Conservation (phyloP, 1,139 yeast species). For the Candida frijolesensis region DNA sequence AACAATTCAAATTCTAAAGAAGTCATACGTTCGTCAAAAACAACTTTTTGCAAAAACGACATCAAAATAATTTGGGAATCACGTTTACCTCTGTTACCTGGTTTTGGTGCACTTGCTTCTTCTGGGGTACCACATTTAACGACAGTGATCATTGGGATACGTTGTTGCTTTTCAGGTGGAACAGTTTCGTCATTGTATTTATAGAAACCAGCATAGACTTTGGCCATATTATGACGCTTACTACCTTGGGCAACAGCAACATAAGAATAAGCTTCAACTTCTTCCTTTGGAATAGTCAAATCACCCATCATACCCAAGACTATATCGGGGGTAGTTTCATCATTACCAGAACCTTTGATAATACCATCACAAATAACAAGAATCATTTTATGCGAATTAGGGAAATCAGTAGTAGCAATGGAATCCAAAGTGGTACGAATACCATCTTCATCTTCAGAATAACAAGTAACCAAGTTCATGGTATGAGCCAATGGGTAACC, state of each 20-base stretch:
- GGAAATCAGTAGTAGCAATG: constrained; percentile 88
- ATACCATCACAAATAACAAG: constrained; percentile 90
- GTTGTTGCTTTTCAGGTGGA: constrained; percentile 80
- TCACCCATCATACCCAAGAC: constrained; percentile 87
- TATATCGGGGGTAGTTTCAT: constrained; percentile 83
- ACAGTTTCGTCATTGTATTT: constrained; percentile 75
- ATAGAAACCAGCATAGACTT: constrained; percentile 88
- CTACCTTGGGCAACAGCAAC: constrained; percentile 94
- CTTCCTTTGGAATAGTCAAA: constrained; percentile 68
- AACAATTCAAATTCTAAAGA: constrained; percentile 84
- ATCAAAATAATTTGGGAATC: constrained; percentile 93
- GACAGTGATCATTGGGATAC: constrained; percentile 79
- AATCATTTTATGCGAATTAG: constrained; percentile 88
- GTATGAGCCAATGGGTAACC: constrained; percentile 87
- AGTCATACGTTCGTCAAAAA: constrained; percentile 97
- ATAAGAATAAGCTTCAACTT: constrained; percentile 78
- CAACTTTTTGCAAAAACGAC: constrained; percentile 88
- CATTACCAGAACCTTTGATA: constrained; percentile 92
- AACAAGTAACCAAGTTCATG: constrained; percentile 85
- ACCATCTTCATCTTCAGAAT: constrained; percentile 89
- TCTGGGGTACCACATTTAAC: constrained; percentile 94
- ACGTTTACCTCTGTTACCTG: constrained; percentile 98
- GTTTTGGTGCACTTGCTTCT: constrained; percentile 78
- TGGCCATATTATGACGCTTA: constrained; percentile 97
- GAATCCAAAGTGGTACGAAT: constrained; percentile 88